Evolutionary conservation across 169 alveolate genomes (phyloP).

Genomic region (Plasmodium coatneyi): DNA sequence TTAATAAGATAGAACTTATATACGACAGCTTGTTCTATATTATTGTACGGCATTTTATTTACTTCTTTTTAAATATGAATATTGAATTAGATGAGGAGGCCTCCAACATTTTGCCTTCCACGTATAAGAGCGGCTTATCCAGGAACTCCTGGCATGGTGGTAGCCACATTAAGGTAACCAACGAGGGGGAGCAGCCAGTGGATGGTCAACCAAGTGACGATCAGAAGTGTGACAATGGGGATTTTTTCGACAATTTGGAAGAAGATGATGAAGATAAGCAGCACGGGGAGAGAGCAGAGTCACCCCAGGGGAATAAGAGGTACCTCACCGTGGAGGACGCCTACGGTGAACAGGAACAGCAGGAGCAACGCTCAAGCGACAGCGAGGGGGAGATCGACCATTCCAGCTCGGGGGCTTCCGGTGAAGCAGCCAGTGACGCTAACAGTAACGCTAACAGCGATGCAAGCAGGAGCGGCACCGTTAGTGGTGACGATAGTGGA

Average conservation of each 20-base stretch:
- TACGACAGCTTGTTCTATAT: slow-evolving; percentile 63
- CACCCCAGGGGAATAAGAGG: background rate
- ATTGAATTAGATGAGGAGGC: slow-evolving; percentile 70
- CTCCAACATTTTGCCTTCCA: slow-evolving; percentile 33
- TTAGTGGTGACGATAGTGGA: background rate
- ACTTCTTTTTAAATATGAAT: slow-evolving; percentile 60
- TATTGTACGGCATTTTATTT: slow-evolving; percentile 53
- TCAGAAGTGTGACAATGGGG: background rate
- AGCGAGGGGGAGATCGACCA: background rate
- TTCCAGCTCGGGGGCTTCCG: background rate
- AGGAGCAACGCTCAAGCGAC: background rate
- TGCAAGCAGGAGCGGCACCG: background rate
- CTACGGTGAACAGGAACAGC: background rate
- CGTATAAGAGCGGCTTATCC: slow-evolving; percentile 31
- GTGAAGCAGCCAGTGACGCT: background rate
- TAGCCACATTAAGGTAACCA: slow-evolving; percentile 30
- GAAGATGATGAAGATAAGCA: background rate
- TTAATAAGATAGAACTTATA: slow-evolving; percentile 37
- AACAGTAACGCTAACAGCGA: background rate
- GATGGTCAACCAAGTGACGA: background rate
- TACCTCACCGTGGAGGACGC: slow-evolving; percentile 5
- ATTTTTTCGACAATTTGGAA: slow-evolving; percentile 6
- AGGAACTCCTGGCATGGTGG: background rate
- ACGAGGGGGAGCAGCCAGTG: background rate
- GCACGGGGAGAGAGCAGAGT: background rate